phyloP scores from a whole-genome alignment of 2,329 filamentous ascomycete genomes.

The Pyrenochaeta sp. region DNA sequence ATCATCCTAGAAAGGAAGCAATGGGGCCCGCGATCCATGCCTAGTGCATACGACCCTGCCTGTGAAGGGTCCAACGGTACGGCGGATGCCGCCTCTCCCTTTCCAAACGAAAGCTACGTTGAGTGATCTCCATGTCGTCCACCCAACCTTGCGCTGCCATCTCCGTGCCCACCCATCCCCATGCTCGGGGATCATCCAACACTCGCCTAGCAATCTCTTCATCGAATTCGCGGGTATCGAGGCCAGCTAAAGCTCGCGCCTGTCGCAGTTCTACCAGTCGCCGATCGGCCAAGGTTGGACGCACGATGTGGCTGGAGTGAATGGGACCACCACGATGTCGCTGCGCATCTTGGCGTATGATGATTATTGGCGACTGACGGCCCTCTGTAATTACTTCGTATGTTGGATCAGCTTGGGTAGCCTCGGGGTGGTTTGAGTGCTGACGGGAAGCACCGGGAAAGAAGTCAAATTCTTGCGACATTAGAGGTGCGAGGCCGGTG shows the following conservation, averaged over 20 bases:
- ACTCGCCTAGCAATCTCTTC: constrained; percentile 16
- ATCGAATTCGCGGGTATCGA: constrained; percentile 9
- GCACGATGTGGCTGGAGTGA: background rate
- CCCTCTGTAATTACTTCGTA: constrained; percentile 1
- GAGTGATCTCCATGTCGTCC: background rate
- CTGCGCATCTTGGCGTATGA: background rate
- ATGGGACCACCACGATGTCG: background rate
- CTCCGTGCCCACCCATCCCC: constrained; percentile 15
- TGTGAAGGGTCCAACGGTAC: background rate
- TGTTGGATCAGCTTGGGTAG: background rate
- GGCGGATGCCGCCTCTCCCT: background rate
- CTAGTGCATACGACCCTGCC: too few relatives aligned
- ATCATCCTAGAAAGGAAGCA: too few relatives aligned
- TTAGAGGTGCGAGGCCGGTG: too few relatives aligned
- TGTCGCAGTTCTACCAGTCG: constrained; percentile 16
- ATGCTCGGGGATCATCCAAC: constrained; percentile 5
- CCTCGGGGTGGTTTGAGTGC: background rate
- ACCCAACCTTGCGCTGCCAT: background rate
- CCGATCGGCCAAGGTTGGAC: background rate
- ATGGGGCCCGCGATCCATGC: too few relatives aligned
- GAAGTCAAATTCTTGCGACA: too few relatives aligned
- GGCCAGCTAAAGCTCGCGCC: constrained; percentile 12
- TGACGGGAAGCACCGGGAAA: background rate
- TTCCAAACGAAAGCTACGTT: background rate
- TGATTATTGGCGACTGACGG: background rate